Percentiles rank a stretch among this genome's conserved stretches.
phyloP scores from a whole-genome alignment of 257 asterid species.

The Ilex asprella region DNA sequence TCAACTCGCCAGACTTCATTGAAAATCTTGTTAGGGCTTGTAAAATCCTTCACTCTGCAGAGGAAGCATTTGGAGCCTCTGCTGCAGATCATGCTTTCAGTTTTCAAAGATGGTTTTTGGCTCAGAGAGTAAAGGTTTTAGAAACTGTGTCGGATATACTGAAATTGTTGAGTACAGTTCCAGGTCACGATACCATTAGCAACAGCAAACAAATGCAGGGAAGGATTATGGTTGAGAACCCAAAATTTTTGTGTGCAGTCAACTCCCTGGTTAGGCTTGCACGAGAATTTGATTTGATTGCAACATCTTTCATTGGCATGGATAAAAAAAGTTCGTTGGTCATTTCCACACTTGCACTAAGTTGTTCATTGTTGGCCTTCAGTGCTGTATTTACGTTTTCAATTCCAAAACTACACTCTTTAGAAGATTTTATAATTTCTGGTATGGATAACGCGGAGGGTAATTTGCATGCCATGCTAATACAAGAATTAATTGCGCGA shows the following conservation, averaged over 20 bases:
- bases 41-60: constrained; percentile 34
- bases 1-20: constrained; percentile 14
- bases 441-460: constrained; percentile 24
- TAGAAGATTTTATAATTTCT: constrained; percentile 17
- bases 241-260: constrained; percentile 13
- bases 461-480: constrained; percentile 31
- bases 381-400: constrained; percentile 48
- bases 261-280: constrained; percentile 42
- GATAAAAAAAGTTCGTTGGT: constrained; percentile 46
- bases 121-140: constrained; percentile 49
- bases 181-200: constrained; percentile 18
- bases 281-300: constrained; percentile 57
- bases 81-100: constrained; percentile 24
- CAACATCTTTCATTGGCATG: constrained; percentile 47
- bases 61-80: constrained; percentile 39
- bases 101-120: constrained; percentile 76
- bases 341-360: constrained; percentile 54
- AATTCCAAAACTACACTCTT: constrained; percentile 30
- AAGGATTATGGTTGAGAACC: constrained; percentile 12
- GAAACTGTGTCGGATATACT: constrained; percentile 36
- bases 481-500: constrained; percentile 60
- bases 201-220: constrained; percentile 22
- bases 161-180: constrained; percentile 25
- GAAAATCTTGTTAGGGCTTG: constrained; percentile 40
- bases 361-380: constrained; percentile 86